Conservation (phyloP, 371 early-diverging fungal species). For the Dichotomocladium elegans region DNA sequence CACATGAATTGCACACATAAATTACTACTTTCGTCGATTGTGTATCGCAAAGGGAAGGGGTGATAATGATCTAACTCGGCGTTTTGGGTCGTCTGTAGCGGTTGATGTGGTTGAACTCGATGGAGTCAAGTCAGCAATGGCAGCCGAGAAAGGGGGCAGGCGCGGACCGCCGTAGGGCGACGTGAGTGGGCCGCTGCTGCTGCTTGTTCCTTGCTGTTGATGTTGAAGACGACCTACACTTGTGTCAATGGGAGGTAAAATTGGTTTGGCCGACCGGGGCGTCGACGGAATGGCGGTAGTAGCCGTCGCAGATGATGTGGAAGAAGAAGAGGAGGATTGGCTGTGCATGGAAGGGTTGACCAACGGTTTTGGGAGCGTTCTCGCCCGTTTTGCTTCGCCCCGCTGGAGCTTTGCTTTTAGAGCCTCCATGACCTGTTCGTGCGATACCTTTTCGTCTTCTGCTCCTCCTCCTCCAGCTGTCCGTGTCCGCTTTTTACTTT, state of each 20-base stretch:
- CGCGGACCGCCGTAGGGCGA: neutral
- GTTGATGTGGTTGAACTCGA: neutral
- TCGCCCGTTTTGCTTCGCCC: constrained; percentile 6
- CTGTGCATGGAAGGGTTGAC: neutral
- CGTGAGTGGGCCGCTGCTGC: neutral
- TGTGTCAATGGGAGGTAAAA: constrained; percentile 36
- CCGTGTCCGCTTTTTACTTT: too few relatives aligned
- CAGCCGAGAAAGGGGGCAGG: constrained; percentile 8
- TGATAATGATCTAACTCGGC: constrained; percentile 9
- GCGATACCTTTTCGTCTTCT: constrained; percentile 17
- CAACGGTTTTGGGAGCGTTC: constrained; percentile 8
- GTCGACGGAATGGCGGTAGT: constrained; percentile 14
- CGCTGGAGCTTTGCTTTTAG: constrained; percentile 33
- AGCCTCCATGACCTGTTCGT: constrained; percentile 35
- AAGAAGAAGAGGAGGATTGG: neutral
- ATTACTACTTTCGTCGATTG: neutral
- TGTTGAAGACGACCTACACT: constrained; percentile 16
- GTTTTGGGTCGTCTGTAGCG: too few relatives aligned
- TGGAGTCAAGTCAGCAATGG: neutral
- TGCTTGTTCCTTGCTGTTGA: too few relatives aligned
- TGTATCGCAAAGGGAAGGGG: constrained; percentile 5
- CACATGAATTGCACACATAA: too few relatives aligned
- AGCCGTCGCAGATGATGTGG: neutral
- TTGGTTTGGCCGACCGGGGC: constrained; percentile 32
- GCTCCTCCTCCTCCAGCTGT: too few relatives aligned